Evolutionary conservation across 495 filamentous ascomycete genomes (phyloP).

Genomic region (Neurospora sp.): DNA sequence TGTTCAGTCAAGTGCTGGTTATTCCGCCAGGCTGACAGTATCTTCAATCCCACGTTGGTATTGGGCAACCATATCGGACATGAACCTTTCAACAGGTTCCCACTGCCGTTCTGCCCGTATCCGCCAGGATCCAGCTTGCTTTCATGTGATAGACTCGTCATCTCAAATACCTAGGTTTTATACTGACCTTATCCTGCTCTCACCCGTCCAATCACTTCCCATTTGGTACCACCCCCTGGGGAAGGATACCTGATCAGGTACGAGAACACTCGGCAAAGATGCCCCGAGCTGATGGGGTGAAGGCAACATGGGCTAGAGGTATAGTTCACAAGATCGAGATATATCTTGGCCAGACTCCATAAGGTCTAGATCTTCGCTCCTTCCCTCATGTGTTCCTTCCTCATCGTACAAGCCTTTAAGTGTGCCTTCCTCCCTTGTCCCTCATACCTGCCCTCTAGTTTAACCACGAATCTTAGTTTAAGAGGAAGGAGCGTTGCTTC

Average conservation of each 20-base stretch:
- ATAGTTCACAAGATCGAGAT: not conserved
- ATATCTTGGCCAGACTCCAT: not conserved
- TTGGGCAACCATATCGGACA: not conserved
- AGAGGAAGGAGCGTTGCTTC: not conserved
- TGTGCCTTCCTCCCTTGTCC: not conserved
- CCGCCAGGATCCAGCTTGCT: not conserved
- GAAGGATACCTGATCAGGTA: not conserved
- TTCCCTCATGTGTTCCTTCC: not conserved
- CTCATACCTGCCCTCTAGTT: not conserved
- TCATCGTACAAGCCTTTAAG: not conserved
- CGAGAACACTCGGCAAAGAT: not conserved
- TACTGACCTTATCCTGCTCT: slow-evolving; percentile 8
- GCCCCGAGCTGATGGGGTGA: not conserved
- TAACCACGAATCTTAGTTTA: not conserved
- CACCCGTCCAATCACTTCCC: slow-evolving; percentile 11
- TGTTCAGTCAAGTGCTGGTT: slow-evolving; percentile 4
- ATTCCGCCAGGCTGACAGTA: slow-evolving; percentile 29
- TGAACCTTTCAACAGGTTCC: not conserved
- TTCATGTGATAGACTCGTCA: slow-evolving; percentile 27
- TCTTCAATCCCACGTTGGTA: slow-evolving; percentile 2
- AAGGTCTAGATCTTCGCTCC: slow-evolving; percentile 18
- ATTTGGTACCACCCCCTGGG: not conserved
- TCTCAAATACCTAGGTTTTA: slow-evolving; percentile 9
- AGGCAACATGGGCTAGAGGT: not conserved
- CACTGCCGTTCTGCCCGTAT: not conserved